phyloP scores from a whole-genome alignment of 768 basidiomycete genomes.

The Pilatotrama ljubarskyi region DNA sequence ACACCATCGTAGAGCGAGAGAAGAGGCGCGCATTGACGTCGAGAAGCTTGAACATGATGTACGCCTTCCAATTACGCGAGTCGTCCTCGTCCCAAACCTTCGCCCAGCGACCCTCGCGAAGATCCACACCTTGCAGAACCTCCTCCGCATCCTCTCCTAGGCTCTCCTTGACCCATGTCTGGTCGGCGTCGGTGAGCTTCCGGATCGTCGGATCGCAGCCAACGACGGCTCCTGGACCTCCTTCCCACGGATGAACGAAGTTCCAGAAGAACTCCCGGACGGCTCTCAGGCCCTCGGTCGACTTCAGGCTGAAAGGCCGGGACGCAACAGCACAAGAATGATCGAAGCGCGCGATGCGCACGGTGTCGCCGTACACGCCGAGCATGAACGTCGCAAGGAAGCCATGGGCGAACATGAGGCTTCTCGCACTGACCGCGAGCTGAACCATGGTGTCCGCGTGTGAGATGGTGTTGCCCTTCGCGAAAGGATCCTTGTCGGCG shows the following conservation, averaged over 20 bases:
- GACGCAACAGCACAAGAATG: constrained; percentile 12
- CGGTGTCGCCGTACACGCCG: constrained; percentile 5
- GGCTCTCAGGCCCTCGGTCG: background rate
- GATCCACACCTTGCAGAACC: background rate
- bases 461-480: background rate
- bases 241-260: constrained; percentile 11
- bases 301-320: background rate
- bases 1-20: constrained; percentile 15
- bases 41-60: background rate
- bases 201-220: constrained; percentile 8
- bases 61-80: background rate
- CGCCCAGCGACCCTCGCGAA: background rate
- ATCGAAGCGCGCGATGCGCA: constrained; percentile 17
- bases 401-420: constrained; percentile 4
- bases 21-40: constrained; percentile 15
- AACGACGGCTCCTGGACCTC: background rate
- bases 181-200: background rate
- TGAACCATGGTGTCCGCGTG: background rate
- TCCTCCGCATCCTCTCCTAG: background rate
- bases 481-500: background rate
- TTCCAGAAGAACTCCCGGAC: constrained; percentile 17
- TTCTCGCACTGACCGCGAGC: constrained; percentile 6
- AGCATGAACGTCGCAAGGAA: constrained; percentile 1
- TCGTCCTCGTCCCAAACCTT: background rate
- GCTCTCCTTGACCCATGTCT: background rate